Conservation (phyloP, 805 yeast species). For the Zygosaccharomyces bisporus region DNA sequence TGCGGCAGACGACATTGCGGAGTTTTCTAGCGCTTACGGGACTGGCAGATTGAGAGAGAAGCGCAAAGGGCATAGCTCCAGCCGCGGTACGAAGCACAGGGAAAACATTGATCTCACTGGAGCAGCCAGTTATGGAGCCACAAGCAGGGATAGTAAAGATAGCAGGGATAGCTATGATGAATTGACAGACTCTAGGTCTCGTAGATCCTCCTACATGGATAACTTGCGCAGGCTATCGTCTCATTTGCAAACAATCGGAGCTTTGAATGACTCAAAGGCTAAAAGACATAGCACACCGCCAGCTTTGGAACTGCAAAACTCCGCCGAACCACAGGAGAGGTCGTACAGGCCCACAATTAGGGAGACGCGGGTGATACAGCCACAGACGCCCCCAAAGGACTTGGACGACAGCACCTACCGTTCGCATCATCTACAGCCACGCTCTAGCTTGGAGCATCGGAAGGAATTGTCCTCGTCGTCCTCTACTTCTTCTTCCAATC, state of each 20-base stretch:
- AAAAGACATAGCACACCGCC: conserved; percentile 7
- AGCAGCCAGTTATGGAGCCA: neutral
- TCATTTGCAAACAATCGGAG: conserved; percentile 17
- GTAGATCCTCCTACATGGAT: conserved; percentile 21
- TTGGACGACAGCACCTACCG: neutral
- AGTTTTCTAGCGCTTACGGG: conserved; percentile 34
- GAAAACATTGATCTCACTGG: neutral
- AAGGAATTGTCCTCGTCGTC: conserved; percentile 23
- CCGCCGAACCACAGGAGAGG: neutral
- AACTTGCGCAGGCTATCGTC: conserved; percentile 30
- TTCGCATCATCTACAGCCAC: neutral
- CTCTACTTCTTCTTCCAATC: conserved; percentile 30
- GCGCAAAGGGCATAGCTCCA: conserved; percentile 6
- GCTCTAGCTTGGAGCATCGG: conserved; percentile 6
- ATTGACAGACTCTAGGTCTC: neutral
- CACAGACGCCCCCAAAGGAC: conserved; percentile 2
- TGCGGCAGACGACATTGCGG: conserved; percentile 30
- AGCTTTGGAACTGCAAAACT: neutral
- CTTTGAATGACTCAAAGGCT: neutral
- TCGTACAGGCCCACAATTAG: conserved; percentile 1
- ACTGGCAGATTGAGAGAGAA: conserved; percentile 34
- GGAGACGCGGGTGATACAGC: conserved; percentile 10
- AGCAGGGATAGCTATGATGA: neutral
- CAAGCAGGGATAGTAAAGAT: neutral
- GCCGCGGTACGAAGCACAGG: neutral